Percentiles rank a stretch among this genome's conserved stretches.
phyloP scores from a whole-genome alignment of 805 yeast species.

The Metschnikowia picachoensis region DNA sequence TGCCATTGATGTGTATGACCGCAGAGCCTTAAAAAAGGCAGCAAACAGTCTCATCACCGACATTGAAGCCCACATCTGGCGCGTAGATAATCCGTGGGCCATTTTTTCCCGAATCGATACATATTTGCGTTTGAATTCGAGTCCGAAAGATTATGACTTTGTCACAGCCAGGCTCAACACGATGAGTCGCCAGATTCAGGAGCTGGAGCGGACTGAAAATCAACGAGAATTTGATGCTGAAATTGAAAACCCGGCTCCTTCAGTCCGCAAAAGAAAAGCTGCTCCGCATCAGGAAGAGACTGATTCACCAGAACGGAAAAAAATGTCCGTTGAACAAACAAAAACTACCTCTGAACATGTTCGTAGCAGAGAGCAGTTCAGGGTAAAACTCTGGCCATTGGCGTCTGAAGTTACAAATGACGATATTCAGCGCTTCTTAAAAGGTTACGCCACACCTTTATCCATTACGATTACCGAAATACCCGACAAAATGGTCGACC shows the following conservation, averaged over 20 bases:
- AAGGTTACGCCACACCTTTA: slow-evolving; percentile 56
- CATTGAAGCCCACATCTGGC: not conserved
- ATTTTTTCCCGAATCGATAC: not conserved
- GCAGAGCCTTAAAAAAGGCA: not conserved
- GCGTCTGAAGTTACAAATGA: slow-evolving; percentile 37
- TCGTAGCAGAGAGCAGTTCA: slow-evolving; percentile 57
- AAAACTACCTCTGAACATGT: slow-evolving; percentile 6
- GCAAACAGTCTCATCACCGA: not conserved
- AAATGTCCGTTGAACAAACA: too few species aligned
- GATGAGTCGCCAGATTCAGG: too few species aligned
- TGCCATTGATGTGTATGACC: not conserved
- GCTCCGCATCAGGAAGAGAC: too few species aligned
- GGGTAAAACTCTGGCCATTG: slow-evolving; percentile 52
- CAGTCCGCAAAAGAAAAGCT: too few species aligned
- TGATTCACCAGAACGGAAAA: too few species aligned
- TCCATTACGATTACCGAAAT: slow-evolving; percentile 25
- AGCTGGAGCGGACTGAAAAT: too few species aligned
- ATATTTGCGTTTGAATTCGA: not conserved
- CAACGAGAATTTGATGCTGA: too few species aligned
- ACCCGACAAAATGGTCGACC: not conserved
- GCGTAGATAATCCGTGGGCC: not conserved
- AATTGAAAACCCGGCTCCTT: too few species aligned
- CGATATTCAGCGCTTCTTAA: slow-evolving; percentile 43
- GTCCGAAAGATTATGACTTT: too few species aligned
- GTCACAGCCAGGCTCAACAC: too few species aligned